Evolutionary conservation across 2,329 filamentous ascomycete genomes (phyloP).

Genomic region (Hymenoscyphus albidus): DNA sequence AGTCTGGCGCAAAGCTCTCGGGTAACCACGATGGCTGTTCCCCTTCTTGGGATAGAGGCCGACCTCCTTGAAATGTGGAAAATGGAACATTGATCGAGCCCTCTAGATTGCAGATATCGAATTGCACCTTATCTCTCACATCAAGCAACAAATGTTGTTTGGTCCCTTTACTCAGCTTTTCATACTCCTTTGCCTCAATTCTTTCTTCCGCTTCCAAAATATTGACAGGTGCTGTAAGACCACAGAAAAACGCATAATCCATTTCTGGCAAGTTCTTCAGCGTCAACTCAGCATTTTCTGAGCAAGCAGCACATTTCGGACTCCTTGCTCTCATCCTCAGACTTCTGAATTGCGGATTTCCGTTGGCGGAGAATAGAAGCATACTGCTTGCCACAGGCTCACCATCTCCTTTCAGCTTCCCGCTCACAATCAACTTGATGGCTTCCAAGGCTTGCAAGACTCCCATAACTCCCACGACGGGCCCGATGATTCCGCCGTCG

Average conservation of each 20-base stretch:
- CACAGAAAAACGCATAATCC: conserved; percentile 87
- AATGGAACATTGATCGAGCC: conserved; percentile 75
- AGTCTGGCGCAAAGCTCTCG: conserved; percentile 37
- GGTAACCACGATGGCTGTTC: conserved; percentile 39
- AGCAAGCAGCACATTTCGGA: conserved; percentile 73
- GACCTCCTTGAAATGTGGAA: conserved; percentile 43
- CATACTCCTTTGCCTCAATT: conserved; percentile 61
- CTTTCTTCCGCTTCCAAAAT: conserved; percentile 62
- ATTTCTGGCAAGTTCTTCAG: conserved; percentile 57
- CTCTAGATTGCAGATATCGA: conserved; percentile 70
- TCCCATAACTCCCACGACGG: conserved; percentile 91
- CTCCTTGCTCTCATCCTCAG: conserved; percentile 70
- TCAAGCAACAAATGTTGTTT: conserved; percentile 64
- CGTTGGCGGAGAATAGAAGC: conserved; percentile 52
- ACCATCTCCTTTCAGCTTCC: conserved; percentile 17
- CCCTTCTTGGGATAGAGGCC: conserved; percentile 14
- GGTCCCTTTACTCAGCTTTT: conserved; percentile 23
- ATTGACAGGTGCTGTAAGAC: conserved; percentile 51
- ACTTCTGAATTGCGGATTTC: conserved; percentile 60
- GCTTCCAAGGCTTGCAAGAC: conserved; percentile 86
- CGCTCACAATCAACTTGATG: conserved; percentile 68
- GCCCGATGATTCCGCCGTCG: conserved; percentile 87
- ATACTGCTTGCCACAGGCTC: conserved; percentile 28
- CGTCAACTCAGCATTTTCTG: conserved; percentile 58
- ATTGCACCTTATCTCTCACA: conserved; percentile 80